Evolutionary conservation across 768 basidiomycete genomes (phyloP).

Genomic region (Xanthoconium purpureum): DNA sequence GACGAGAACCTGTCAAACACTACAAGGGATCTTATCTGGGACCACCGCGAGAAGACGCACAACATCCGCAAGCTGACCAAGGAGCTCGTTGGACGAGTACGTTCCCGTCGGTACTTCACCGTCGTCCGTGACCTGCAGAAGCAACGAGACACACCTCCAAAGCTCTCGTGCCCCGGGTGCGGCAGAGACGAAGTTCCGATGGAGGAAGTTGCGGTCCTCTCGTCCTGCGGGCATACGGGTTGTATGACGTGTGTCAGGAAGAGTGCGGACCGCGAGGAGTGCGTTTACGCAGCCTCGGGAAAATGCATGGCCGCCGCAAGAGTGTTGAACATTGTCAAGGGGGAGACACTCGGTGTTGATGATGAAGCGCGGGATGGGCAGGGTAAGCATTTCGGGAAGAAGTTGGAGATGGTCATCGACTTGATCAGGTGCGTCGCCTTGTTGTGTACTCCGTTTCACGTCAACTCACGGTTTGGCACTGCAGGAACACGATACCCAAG

Average conservation of each 20-base stretch:
- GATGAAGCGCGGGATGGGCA: constrained; percentile 69
- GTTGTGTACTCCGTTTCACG: not conserved
- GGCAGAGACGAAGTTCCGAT: constrained; percentile 52
- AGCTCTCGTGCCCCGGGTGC: constrained; percentile 64
- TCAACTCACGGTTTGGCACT: not conserved
- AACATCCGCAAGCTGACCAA: constrained; percentile 79
- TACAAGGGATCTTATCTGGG: constrained; percentile 66
- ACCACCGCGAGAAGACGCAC: constrained; percentile 84
- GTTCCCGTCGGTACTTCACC: constrained; percentile 89
- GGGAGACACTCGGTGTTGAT: constrained; percentile 75
- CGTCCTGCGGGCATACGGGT: constrained; percentile 90
- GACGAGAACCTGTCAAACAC: constrained; percentile 56
- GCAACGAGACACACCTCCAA: constrained; percentile 57
- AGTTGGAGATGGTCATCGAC: constrained; percentile 72
- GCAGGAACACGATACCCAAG: constrained; percentile 63
- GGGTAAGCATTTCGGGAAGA: constrained; percentile 79
- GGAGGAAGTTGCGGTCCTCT: constrained; percentile 76
- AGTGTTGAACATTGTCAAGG: constrained; percentile 78
- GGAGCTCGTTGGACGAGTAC: constrained; percentile 85
- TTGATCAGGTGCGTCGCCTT: constrained; percentile 63
- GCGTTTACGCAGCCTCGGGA: constrained; percentile 67
- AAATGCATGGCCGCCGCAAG: constrained; percentile 79
- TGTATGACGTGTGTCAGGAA: constrained; percentile 70
- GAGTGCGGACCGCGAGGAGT: constrained; percentile 76
- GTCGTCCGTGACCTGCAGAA: constrained; percentile 87